Base-by-base conservation (phyloP, 129 eudicot genomes). In the carrot (Daucus carota) region DNA sequence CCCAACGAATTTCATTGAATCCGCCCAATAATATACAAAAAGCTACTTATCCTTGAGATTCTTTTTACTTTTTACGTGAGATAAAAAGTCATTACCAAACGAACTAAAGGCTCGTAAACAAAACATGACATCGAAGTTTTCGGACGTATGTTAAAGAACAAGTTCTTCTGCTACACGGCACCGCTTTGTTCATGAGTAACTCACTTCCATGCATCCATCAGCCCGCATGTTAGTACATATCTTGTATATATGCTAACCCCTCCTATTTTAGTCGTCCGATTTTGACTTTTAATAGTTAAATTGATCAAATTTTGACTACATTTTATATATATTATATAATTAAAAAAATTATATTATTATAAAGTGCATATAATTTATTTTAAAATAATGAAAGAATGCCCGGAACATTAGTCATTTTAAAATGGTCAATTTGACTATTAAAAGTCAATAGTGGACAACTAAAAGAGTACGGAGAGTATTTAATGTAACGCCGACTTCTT, bases 11-110 rank as follows among this genome's bases (percentile, higher is more conserved):
- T 52, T 52, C 62, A 52, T 52, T 22, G 8, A 52, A 52, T 7
- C 22, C 13, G 4, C 62, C 6, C 62, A 8, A n/a, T n/a, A 47
- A 47, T 7, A 11, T 48, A 18, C 57, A 36, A 48, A 18, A 11
- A 16, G 20, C 60, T 12, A 62, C 26, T 62, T 85, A 80, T 32
- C 80, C 80, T 34, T 77, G 62, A 32, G 22, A 29, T 41, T 28
- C 13, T 4, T 63, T 11, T 29, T 26, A 2, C 70, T 12, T 63
- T 63, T 63, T 28, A 14, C 11, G 1, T 6, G 22, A 5, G 10
- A 14, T 1, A 31, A 31, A 32, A 63, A 63, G 0, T 28, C 38
- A 15, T 15, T 14, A 63, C 22, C 40, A 32, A 29, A 63, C 28
- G 22, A 5, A 63, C 17, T 13, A 63, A 63, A 63, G 4, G 70